Evolutionary conservation across 345 rosid species (phyloP).

Genomic region (Combretum micranthum): DNA sequence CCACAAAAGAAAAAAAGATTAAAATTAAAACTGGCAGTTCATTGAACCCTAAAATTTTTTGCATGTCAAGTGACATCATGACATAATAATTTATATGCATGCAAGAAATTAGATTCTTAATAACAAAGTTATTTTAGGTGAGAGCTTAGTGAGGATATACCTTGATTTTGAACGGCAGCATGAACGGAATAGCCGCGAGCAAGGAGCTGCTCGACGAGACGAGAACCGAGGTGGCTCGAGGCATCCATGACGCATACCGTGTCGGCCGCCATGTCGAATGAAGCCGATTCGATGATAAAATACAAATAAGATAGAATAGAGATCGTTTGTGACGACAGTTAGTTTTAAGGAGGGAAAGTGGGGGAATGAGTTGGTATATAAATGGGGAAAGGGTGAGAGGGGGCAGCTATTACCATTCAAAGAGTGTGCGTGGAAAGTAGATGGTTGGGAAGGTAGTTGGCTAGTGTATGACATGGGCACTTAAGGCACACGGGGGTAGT

Average conservation of each 20-base stretch:
- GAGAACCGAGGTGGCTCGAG: conserved; percentile 43
- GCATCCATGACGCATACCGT: conserved; percentile 64
- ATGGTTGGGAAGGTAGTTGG: conserved; percentile 7
- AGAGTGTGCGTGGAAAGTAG: conserved; percentile 6
- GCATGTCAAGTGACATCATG: no score
- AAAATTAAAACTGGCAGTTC: neutral
- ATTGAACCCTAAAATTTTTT: neutral
- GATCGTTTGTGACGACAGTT: no score
- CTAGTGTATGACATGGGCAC: neutral
- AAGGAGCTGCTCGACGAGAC: conserved; percentile 36
- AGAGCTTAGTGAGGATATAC: conserved; percentile 6
- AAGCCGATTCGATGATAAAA: conserved; percentile 33
- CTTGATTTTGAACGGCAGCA: conserved; percentile 43
- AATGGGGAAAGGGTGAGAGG: neutral
- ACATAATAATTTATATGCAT: no score
- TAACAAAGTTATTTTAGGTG: neutral
- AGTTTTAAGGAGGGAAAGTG: neutral
- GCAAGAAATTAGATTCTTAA: no score
- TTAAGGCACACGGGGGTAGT: no score
- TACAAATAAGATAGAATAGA: neutral
- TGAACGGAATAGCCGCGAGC: conserved; percentile 52
- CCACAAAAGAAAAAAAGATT: neutral
- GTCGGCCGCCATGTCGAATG: conserved; percentile 9
- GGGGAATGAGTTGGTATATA: conserved; percentile 7
- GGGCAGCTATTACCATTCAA: conserved; percentile 4